Percentiles rank a stretch among this genome's conserved stretches.
These are phyloP conservation scores for Mrakia frigida DNA, from an alignment of 768 basidiomycete genomes.

Conservation along the genomic window DNA sequence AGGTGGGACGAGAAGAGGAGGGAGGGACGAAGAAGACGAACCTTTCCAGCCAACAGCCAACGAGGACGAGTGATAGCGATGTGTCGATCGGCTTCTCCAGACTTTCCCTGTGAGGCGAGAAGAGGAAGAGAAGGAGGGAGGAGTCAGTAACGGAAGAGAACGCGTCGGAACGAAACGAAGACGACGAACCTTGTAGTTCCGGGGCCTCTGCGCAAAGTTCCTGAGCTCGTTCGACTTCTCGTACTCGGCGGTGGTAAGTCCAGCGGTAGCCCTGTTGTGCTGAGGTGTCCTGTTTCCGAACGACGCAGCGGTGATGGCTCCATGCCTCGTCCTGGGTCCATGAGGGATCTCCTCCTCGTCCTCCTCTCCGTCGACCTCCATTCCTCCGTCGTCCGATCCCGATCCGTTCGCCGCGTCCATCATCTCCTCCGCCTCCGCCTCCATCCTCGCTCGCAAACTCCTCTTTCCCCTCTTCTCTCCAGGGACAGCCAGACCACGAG, in stretches of 20 bases:
- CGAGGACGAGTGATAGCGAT: constrained; percentile 45
- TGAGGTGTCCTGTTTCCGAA: constrained; percentile 54
- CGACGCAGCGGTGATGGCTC: constrained; percentile 43
- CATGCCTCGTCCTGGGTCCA: constrained; percentile 61
- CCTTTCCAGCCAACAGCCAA: constrained; percentile 32
- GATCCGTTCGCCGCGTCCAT: constrained; percentile 34
- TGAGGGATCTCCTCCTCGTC: constrained; percentile 22
- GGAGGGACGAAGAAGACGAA: not conserved
- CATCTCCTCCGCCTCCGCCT: constrained; percentile 51
- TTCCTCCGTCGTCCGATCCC: constrained; percentile 31
- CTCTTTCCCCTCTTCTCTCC: constrained; percentile 37
- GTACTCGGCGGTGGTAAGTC: constrained; percentile 75
- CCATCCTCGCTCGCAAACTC: constrained; percentile 61
- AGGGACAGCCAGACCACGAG: constrained; percentile 25
- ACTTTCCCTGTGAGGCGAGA: constrained; percentile 49
- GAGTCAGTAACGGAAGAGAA: not conserved
- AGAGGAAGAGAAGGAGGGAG: not conserved
- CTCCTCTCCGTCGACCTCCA: constrained; percentile 28
- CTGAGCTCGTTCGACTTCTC: constrained; percentile 73
- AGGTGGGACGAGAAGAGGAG: constrained; percentile 34
- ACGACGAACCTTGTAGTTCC: constrained; percentile 62
- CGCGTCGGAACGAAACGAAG: not conserved
- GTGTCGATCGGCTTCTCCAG: constrained; percentile 63
- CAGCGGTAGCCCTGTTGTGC: constrained; percentile 68
- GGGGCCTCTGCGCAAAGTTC: constrained; percentile 76